Base-by-base conservation (phyloP, 805 yeast species). In the Monosporozyma siamensis region DNA sequence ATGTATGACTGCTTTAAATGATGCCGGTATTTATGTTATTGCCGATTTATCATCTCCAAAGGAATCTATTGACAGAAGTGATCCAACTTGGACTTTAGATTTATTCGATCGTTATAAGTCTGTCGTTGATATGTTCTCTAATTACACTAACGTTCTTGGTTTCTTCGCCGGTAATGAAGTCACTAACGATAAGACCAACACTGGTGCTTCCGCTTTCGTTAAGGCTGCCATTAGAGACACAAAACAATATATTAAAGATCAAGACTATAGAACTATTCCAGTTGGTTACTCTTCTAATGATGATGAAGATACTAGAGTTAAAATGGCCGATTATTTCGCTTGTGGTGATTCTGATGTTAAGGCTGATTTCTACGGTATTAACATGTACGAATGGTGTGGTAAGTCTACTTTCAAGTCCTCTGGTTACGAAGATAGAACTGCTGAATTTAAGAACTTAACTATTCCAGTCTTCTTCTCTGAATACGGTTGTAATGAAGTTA, bases 331-430 rank as follows among this genome's bases (percentile, higher is more conserved):
- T 52, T 83, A 79, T 65, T 83, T 83, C 54, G 72, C 79, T 34
- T 83, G 92, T 70, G 90, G 90, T 65, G 76, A 71, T 47, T 68
- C 61, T 6, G 79, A 71, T 43, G 79, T 61, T 17, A 70, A 70
- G 52, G 88, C 87, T 46, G 92, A 83, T 64, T 83, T 83, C 72
- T 83, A 82, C 61, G 92, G 92, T 73, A 79, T 82, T 62, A 83
- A 83, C 74, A 82, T 82, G 87, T 83, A 83, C 70, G 87, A 81
- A 69, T 83, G 92, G 92, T 82, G 92, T 72, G 90, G 90, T 56
- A 36, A 57, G 15, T 76, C 85, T 15, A 59, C 74, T 41, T 82
- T 69, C 69, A 42, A 58, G 25, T 48, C 61, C 6, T 81, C 89
- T 44, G 92, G 92, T 59, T 83, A 79, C 66, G 56, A 68, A 49